phyloP scores from a whole-genome alignment of 805 yeast species.

The Hagleromyces aurorensis region DNA sequence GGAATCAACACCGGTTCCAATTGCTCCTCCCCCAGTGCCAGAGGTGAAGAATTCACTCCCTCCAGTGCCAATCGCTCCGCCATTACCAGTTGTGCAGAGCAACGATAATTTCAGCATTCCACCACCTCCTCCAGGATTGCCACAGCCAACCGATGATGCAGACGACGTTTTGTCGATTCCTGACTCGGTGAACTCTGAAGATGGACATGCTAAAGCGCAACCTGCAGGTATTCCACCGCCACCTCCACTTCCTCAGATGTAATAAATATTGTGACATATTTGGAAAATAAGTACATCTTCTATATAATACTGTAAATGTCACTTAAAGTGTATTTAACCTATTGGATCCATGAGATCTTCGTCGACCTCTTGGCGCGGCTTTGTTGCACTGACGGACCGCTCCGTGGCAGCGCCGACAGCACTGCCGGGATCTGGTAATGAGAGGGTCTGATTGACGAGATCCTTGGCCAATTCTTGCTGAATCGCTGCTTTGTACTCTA shows the following conservation, averaged over 20 bases:
- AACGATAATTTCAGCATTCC: conserved; percentile 7
- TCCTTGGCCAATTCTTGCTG: conserved; percentile 29
- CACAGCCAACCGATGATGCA: no score
- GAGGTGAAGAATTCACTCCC: conserved; percentile 24
- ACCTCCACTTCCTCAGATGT: conserved; percentile 22
- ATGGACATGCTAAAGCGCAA: conserved; percentile 11
- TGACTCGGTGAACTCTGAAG: conserved; percentile 30
- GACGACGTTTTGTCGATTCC: conserved; percentile 31
- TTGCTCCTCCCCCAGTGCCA: conserved; percentile 6
- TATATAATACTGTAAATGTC: no score
- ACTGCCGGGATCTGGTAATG: no score
- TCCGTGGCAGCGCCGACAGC: no score
- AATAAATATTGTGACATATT: no score
- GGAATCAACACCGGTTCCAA: conserved; percentile 16
- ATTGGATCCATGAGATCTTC: background rate
- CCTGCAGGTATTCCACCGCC: conserved; percentile 28
- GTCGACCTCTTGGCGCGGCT: no score
- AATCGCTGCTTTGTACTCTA: conserved; percentile 37
- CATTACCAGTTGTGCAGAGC: conserved; percentile 29
- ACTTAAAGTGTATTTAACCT: background rate
- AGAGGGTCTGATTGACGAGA: no score
- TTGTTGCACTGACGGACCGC: background rate
- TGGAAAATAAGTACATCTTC: no score
- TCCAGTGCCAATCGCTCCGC: conserved; percentile 38
- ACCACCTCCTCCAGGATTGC: conserved; percentile 13